These are phyloP conservation scores for Millerago galiae DNA, from an alignment of 805 yeast genomes.

Conservation along the genomic window DNA sequence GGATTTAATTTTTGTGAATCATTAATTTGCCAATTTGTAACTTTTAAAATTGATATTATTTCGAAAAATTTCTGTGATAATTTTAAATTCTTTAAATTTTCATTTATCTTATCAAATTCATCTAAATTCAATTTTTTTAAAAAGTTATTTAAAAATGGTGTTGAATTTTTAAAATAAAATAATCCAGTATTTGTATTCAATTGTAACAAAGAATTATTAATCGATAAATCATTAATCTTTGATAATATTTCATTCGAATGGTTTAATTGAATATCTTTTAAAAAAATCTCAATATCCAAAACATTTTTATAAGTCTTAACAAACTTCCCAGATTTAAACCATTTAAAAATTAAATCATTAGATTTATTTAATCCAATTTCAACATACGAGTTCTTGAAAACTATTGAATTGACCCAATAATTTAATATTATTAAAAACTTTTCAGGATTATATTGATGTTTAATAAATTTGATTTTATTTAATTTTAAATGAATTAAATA, in stretches of 20 bases:
- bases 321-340: slow-evolving; percentile 55
- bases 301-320: slow-evolving; percentile 27
- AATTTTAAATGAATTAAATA: slow-evolving; percentile 55
- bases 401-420: slow-evolving; percentile 56
- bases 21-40: slow-evolving; percentile 65
- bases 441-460: slow-evolving; percentile 50
- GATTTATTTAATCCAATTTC: slow-evolving; percentile 53
- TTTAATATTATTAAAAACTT: slow-evolving; percentile 47
- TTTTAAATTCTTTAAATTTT: slow-evolving; percentile 15
- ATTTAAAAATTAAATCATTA: slow-evolving; percentile 45
- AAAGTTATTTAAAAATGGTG: slow-evolving; percentile 24
- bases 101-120: slow-evolving; percentile 21
- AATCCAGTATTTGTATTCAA: slow-evolving; percentile 29
- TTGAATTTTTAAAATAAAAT: slow-evolving; percentile 40
- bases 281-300: slow-evolving; percentile 29
- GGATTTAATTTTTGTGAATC: slow-evolving; percentile 44
- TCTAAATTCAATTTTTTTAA: slow-evolving; percentile 22
- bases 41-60: slow-evolving; percentile 47
- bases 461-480: slow-evolving; percentile 44
- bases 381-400: slow-evolving; percentile 44
- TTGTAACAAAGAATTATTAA: slow-evolving; percentile 23
- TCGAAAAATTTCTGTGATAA: slow-evolving; percentile 30
- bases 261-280: slow-evolving; percentile 32
- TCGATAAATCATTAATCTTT: slow-evolving; percentile 26
- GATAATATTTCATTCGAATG: slow-evolving; percentile 34